A percentile compares a stretch with the other conserved stretches of the same genome.
Conservation (phyloP, 1,284 basidiomycete species). For the Rhizoctonia solani region DNA sequence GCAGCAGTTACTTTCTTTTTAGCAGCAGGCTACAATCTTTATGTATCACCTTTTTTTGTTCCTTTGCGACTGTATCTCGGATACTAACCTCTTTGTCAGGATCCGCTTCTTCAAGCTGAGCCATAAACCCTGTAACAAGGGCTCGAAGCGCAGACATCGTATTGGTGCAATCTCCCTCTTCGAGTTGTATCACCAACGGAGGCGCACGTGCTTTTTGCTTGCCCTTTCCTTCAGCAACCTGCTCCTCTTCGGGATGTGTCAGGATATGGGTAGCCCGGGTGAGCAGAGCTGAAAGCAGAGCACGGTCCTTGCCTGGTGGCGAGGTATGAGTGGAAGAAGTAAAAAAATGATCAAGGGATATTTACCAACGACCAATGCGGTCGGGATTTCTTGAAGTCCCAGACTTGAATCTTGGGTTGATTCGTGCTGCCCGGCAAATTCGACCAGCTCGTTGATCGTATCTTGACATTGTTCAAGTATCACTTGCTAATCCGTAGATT, state of each 20-base stretch:
- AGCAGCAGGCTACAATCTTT: not conserved
- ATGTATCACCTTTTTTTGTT: too few species aligned
- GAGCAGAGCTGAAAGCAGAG: constrained; percentile 17
- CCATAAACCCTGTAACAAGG: constrained; percentile 3
- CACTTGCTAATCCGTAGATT: not conserved
- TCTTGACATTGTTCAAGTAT: not conserved
- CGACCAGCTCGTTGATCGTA: not conserved
- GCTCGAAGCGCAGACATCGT: constrained; percentile 8
- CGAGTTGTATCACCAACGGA: not conserved
- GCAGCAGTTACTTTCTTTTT: not conserved
- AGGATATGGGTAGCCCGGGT: not conserved
- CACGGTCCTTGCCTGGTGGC: constrained; percentile 16
- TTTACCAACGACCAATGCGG: constrained; percentile 14
- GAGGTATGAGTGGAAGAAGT: not conserved
- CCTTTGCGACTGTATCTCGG: too few species aligned
- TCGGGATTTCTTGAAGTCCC: constrained; percentile 17
- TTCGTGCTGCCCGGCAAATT: not conserved
- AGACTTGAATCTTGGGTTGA: constrained; percentile 8
- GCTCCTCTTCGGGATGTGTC: not conserved
- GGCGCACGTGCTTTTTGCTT: not conserved
- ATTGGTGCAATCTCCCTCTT: constrained; percentile 18
- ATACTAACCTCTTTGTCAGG: constrained; percentile 1
- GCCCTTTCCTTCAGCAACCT: not conserved
- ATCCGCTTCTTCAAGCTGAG: constrained; percentile 6
- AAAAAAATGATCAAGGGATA: not conserved